phyloP scores from a whole-genome alignment of 1,284 basidiomycete species.

The Fomitopsis pinicola region DNA sequence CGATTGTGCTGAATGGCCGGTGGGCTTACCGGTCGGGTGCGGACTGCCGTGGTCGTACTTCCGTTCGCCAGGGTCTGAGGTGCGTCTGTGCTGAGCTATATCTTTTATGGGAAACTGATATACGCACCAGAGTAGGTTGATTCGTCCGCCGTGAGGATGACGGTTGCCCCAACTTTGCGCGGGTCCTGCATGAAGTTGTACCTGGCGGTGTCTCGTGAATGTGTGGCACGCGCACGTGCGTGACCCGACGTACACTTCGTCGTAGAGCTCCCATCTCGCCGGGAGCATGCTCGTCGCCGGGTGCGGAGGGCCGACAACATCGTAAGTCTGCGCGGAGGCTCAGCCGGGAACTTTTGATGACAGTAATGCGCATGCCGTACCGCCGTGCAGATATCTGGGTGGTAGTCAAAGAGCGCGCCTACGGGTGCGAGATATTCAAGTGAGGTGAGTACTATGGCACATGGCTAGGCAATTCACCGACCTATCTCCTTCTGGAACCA shows the following conservation, averaged over 20 bases:
- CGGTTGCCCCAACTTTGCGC: slow-evolving; percentile 56
- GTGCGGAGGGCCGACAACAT: slow-evolving; percentile 57
- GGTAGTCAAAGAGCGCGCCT: slow-evolving; percentile 75
- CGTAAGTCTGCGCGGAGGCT: slow-evolving; percentile 44
- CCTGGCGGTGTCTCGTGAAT: slow-evolving; percentile 27
- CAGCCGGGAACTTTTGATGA: neutral
- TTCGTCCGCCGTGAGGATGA: slow-evolving; percentile 68
- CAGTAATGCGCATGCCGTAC: slow-evolving; percentile 31
- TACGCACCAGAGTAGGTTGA: slow-evolving; percentile 53
- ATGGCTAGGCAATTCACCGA: slow-evolving; percentile 11
- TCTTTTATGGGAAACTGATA: neutral
- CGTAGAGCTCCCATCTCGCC: slow-evolving; percentile 54
- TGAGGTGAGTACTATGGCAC: neutral
- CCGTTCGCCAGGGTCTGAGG: slow-evolving; percentile 43
- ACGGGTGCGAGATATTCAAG: neutral
- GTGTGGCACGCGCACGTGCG: neutral
- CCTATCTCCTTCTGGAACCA: slow-evolving; percentile 56
- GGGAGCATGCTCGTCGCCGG: slow-evolving; percentile 67
- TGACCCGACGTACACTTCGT: slow-evolving; percentile 47
- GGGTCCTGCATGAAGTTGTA: slow-evolving; percentile 82
- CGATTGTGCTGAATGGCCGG: neutral
- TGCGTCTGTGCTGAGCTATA: neutral
- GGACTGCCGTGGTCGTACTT: slow-evolving; percentile 57
- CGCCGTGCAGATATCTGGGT: slow-evolving; percentile 61
- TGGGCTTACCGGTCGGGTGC: slow-evolving; percentile 51